Conservation (phyloP, 495 filamentous ascomycete genomes). For the Evernia prunastri region DNA sequence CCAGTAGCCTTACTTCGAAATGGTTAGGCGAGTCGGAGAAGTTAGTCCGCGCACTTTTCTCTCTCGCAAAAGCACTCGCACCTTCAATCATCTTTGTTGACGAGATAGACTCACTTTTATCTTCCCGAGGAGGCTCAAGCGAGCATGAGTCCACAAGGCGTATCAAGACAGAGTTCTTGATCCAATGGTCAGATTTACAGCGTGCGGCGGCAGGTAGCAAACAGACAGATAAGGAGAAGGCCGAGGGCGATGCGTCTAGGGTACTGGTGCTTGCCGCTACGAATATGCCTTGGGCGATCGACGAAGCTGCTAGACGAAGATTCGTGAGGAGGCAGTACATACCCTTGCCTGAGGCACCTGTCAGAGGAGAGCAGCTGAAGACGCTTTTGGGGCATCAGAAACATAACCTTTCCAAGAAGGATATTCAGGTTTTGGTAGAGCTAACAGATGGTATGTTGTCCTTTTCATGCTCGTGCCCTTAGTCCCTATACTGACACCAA, state of each 20-base stretch:
- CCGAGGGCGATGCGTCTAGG: conserved; percentile 75
- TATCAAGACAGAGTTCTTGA: conserved; percentile 96
- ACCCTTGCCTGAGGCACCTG: conserved; percentile 78
- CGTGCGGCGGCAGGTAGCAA: conserved; percentile 86
- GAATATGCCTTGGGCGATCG: conserved; percentile 96
- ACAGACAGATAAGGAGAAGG: conserved; percentile 57
- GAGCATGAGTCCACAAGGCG: conserved; percentile 91
- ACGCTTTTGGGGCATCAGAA: conserved; percentile 81
- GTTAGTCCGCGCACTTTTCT: conserved; percentile 94
- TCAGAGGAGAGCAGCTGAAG: conserved; percentile 68
- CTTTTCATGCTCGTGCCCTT: background rate
- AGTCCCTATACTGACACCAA: background rate
- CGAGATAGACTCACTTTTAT: conserved; percentile 94
- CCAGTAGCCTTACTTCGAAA: conserved; percentile 89
- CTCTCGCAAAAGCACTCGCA: conserved; percentile 95
- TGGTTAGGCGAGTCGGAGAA: conserved; percentile 97
- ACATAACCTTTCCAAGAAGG: conserved; percentile 64
- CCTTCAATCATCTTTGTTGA: conserved; percentile 99
- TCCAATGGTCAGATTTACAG: conserved; percentile 93
- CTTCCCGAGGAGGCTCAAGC: conserved; percentile 69
- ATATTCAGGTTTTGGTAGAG: conserved; percentile 70
- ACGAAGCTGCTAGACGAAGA: conserved; percentile 84
- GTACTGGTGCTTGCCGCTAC: conserved; percentile 94
- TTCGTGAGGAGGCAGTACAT: conserved; percentile 97
- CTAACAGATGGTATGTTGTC: conserved; percentile 69